Conservation (phyloP, 2,329 filamentous ascomycete species). For the Penicillium sp. region DNA sequence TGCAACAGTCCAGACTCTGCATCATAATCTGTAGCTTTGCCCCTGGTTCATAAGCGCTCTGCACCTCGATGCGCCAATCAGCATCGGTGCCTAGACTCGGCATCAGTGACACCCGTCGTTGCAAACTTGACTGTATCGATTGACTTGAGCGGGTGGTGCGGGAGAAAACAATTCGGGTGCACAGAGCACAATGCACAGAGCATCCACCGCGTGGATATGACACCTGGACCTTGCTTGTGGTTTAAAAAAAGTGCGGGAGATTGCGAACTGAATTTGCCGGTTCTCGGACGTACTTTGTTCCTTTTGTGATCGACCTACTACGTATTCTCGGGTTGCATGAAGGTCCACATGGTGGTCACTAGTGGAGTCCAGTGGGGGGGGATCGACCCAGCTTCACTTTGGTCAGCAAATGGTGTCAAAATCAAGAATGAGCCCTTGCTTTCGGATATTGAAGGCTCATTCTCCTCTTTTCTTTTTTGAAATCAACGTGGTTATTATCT, state of each 20-base stretch:
- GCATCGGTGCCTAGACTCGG: neutral
- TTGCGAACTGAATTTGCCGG: neutral
- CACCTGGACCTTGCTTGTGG: slow-evolving; percentile 16
- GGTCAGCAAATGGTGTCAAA: neutral
- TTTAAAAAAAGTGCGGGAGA: neutral
- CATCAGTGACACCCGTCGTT: neutral
- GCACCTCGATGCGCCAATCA: slow-evolving; percentile 10
- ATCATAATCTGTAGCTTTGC: neutral
- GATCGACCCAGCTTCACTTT: slow-evolving; percentile 3
- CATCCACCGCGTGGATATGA: slow-evolving; percentile 18
- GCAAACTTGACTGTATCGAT: neutral
- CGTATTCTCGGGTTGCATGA: neutral
- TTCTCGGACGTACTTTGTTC: neutral
- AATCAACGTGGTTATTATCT: slow-evolving; percentile 16
- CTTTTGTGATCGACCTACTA: neutral
- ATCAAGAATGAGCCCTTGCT: neutral
- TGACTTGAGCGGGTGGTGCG: slow-evolving; percentile 12
- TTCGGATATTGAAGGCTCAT: neutral
- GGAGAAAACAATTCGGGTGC: slow-evolving; percentile 3
- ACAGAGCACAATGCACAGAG: slow-evolving; percentile 3
- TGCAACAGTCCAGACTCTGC: neutral
- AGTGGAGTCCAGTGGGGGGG: neutral
- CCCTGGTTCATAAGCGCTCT: slow-evolving; percentile 5
- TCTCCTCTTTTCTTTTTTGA: neutral
- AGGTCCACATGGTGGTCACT: slow-evolving; percentile 1